Conservation (phyloP, 1,284 basidiomycete genomes). For the Heliocybe sulcata region DNA sequence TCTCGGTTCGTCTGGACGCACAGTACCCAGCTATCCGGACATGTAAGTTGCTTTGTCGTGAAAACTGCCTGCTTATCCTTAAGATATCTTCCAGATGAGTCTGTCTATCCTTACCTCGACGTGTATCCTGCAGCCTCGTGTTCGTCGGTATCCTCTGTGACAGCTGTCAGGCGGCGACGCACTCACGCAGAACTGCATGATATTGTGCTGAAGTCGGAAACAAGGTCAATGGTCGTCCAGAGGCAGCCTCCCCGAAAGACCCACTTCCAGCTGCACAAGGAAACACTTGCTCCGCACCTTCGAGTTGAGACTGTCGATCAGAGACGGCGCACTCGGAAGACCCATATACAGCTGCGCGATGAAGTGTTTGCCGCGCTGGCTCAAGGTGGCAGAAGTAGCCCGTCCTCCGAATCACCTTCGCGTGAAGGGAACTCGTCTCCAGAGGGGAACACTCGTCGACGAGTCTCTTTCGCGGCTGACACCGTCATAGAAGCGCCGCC, state of each 20-base stretch:
- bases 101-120: slow-evolving; percentile 29
- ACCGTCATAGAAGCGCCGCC: slow-evolving; percentile 6
- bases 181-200: slow-evolving; percentile 10
- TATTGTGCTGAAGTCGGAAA: slow-evolving; percentile 6
- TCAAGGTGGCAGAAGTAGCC: slow-evolving; percentile 5
- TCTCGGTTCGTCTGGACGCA: neutral
- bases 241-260: slow-evolving; percentile 1
- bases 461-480: slow-evolving; percentile 1
- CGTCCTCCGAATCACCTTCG: slow-evolving; percentile 3
- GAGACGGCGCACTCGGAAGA: neutral
- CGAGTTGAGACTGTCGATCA: neutral
- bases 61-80: too few relatives aligned
- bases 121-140: slow-evolving; percentile 22
- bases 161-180: slow-evolving; percentile 1
- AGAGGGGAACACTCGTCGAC: neutral
- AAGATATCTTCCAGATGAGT: slow-evolving; percentile 22
- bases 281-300: slow-evolving; percentile 9
- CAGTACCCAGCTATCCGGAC: slow-evolving; percentile 20
- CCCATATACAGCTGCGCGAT: slow-evolving; percentile 10
- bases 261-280: slow-evolving; percentile 11
- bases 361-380: slow-evolving; percentile 9
- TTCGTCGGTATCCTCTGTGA: slow-evolving; percentile 10
- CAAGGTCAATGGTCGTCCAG: neutral
- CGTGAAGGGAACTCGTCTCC: slow-evolving; percentile 2
- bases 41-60: slow-evolving; percentile 15